These are phyloP conservation scores for Saccharomyces jurei DNA, from an alignment of 805 yeast genomes.

Conservation along the genomic window DNA sequence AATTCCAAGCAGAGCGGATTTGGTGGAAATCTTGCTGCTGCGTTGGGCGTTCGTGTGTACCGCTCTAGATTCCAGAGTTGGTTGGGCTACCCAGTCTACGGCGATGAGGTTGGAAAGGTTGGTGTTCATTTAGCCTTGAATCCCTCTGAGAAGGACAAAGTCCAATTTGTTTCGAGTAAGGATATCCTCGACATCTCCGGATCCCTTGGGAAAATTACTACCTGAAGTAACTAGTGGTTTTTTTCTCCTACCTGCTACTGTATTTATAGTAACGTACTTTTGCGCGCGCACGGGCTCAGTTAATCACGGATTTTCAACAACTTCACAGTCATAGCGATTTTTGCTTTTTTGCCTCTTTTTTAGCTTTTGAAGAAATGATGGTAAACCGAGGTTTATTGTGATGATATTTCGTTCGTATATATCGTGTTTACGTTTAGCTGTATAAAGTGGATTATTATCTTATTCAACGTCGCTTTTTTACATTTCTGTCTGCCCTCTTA, in stretches of 20 bases:
- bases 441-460: neutral
- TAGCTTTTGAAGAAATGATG: neutral
- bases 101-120: slow-evolving; percentile 56
- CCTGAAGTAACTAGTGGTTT: neutral
- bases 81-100: slow-evolving; percentile 44
- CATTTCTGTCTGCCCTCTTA: neutral
- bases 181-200: slow-evolving; percentile 24
- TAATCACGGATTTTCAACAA: neutral
- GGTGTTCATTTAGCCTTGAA: slow-evolving; percentile 39
- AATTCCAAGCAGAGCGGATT: slow-evolving; percentile 30
- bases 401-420: neutral
- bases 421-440: neutral
- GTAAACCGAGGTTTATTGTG: neutral
- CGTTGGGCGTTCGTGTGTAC: slow-evolving; percentile 29
- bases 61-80: slow-evolving; percentile 30
- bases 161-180: slow-evolving; percentile 24
- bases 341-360: neutral
- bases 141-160: slow-evolving; percentile 18
- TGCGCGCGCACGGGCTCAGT: neutral
- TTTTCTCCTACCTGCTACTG: neutral
- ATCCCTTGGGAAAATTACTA: neutral
- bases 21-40: slow-evolving; percentile 27
- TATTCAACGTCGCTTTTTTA: neutral
- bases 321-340: neutral
- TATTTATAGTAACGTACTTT: neutral